Conservation (phyloP, 179 eudicot genomes). For the Actinidia arguta region DNA sequence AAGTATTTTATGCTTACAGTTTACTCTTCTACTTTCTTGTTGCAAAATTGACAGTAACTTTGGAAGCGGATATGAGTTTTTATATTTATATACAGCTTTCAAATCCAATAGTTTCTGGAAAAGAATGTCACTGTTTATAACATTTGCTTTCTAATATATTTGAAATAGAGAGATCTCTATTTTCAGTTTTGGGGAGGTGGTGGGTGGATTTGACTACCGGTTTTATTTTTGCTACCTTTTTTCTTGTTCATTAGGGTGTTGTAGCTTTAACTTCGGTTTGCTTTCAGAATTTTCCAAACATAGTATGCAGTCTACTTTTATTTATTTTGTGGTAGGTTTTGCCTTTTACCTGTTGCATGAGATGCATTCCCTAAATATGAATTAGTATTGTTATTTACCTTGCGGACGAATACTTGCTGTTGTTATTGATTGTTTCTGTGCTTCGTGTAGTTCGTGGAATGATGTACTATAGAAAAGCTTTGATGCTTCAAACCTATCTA, state of each 20-base stretch:
- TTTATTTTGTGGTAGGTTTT: background rate
- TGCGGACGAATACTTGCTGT: background rate
- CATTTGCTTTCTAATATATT: background rate
- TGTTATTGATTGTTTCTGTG: constrained; percentile 2
- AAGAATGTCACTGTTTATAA: background rate
- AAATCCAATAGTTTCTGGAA: background rate
- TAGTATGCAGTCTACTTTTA: background rate
- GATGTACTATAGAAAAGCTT: constrained; percentile 99
- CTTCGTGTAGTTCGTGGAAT: constrained; percentile 92
- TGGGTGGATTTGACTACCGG: background rate
- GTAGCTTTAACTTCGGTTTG: background rate
- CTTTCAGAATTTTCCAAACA: background rate
- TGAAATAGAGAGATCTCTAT: background rate
- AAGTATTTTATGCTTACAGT: background rate
- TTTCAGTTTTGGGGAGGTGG: background rate
- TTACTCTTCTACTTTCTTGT: background rate
- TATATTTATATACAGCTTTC: background rate
- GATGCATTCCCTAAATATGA: background rate
- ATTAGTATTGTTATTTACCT: background rate
- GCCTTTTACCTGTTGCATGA: background rate
- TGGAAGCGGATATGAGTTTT: background rate
- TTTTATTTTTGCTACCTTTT: background rate
- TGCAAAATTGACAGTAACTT: background rate
- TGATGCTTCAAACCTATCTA: constrained; percentile 92
- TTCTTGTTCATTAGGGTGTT: background rate